Evolutionary conservation across 2,329 filamentous ascomycete genomes (phyloP).

Genomic region (Botryotinia narcissicola): DNA sequence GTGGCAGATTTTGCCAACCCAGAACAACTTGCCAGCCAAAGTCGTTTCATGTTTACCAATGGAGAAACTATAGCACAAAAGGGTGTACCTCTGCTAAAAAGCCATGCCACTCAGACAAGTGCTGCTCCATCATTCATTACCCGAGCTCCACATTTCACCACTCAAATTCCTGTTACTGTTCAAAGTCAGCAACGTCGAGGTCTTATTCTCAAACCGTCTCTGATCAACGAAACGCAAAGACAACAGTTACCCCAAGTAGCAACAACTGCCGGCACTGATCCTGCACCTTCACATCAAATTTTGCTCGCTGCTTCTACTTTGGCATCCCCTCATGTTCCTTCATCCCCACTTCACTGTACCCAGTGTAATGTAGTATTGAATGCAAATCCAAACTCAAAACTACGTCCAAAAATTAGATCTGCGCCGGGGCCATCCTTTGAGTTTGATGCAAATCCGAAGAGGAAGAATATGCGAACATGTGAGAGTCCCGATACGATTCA

Average conservation of each 20-base stretch:
- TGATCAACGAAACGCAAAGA: neutral
- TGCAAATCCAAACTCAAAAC: neutral
- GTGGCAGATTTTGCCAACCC: conserved; percentile 5
- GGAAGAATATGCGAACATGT: neutral
- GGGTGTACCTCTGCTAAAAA: neutral
- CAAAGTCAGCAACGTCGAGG: conserved; percentile 18
- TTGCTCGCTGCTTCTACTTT: neutral
- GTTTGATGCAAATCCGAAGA: neutral
- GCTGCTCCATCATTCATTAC: conserved; percentile 12
- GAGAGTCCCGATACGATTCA: neutral
- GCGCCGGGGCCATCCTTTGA: neutral
- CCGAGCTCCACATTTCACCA: conserved; percentile 15
- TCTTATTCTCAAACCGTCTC: conserved; percentile 7
- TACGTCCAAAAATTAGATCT: no score
- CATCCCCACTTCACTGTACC: conserved; percentile 8
- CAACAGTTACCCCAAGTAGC: neutral
- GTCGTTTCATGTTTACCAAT: neutral
- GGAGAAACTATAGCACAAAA: neutral
- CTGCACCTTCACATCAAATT: neutral
- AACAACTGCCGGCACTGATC: neutral
- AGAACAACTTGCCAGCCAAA: neutral
- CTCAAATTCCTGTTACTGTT: conserved; percentile 14
- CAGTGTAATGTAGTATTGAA: conserved; percentile 11
- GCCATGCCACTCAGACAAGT: conserved; percentile 18
- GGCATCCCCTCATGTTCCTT: neutral